These are phyloP conservation scores for Thalassiosira oceanica DNA, from an alignment of 352 stramenopile species.

Conservation along the genomic window DNA sequence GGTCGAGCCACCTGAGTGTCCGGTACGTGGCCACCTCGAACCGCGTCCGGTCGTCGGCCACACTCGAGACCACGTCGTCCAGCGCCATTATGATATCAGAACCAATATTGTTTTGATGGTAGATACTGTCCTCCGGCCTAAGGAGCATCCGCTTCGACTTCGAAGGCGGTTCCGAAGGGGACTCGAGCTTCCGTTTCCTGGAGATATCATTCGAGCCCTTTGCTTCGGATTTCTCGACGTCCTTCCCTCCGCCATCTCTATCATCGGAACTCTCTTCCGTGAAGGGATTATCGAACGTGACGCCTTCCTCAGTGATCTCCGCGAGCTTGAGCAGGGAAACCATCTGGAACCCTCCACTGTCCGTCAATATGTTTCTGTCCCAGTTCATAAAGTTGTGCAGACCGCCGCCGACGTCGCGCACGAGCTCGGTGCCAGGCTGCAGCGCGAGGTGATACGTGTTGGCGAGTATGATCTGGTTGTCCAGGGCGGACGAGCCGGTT, in stretches of 20 bases:
- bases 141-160: constrained; percentile 85
- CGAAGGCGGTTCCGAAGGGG: constrained; percentile 5
- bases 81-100: constrained; percentile 98
- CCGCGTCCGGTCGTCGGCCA: constrained; percentile 84
- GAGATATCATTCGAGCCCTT: constrained; percentile 1
- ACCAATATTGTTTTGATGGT: constrained; percentile 94
- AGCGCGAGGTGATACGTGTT: constrained; percentile 98
- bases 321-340: constrained; percentile 93
- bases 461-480: constrained; percentile 88
- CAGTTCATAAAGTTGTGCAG: constrained; percentile 96
- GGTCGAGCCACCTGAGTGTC: constrained; percentile 93
- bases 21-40: constrained; percentile 90
- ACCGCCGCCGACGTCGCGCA: constrained; percentile 81
- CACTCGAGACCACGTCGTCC: constrained; percentile 93
- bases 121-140: constrained; percentile 90
- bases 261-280: constrained; percentile 3
- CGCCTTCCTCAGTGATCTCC: constrained; percentile 90
- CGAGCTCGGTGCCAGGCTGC: constrained; percentile 87
- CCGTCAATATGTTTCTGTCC: constrained; percentile 91
- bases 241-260: constrained; percentile 8
- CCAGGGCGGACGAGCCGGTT: constrained; percentile 30
- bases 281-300: constrained; percentile 88
- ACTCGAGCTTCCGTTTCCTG: constrained; percentile 2
- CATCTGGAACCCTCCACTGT: constrained; percentile 98
- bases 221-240: constrained; percentile 14